These are phyloP conservation scores for Fraxinus angustifolia DNA, from an alignment of 305 asterid genomes.

Conservation along the genomic window DNA sequence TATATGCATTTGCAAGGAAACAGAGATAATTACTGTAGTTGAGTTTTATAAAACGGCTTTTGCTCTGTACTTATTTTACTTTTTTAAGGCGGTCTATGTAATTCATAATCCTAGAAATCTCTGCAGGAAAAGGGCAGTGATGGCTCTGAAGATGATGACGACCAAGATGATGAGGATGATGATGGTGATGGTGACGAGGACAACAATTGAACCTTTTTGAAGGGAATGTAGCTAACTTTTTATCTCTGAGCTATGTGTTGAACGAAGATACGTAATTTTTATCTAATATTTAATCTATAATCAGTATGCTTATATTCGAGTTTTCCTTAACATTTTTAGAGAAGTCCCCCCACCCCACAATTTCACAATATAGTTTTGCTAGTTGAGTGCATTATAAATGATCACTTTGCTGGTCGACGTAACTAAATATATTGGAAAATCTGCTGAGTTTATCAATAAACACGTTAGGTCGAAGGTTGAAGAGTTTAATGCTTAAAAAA, in stretches of 20 bases:
- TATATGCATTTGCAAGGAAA: not conserved
- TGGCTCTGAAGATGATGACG: slow-evolving; percentile 58
- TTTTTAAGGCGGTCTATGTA: not conserved
- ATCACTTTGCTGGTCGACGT: no score
- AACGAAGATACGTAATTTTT: not conserved
- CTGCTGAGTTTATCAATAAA: not conserved
- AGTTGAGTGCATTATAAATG: no score
- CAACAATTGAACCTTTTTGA: slow-evolving; percentile 21
- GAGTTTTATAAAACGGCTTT: not conserved
- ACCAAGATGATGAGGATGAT: slow-evolving; percentile 41
- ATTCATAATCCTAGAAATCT: not conserved
- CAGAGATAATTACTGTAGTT: not conserved
- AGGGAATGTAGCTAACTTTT: not conserved
- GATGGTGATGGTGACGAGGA: slow-evolving; percentile 44
- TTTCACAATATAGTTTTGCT: not conserved
- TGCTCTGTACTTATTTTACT: not conserved
- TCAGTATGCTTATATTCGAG: not conserved
- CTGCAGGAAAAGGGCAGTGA: slow-evolving; percentile 60
- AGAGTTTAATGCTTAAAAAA: no score
- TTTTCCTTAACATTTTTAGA: not conserved
- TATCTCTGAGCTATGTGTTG: not conserved
- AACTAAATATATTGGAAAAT: not conserved
- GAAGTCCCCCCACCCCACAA: not conserved
- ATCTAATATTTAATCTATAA: not conserved
- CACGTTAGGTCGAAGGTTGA: no score